Conservation (phyloP, 108 stramenopile species). For the Asterionellopsis glacialis region DNA sequence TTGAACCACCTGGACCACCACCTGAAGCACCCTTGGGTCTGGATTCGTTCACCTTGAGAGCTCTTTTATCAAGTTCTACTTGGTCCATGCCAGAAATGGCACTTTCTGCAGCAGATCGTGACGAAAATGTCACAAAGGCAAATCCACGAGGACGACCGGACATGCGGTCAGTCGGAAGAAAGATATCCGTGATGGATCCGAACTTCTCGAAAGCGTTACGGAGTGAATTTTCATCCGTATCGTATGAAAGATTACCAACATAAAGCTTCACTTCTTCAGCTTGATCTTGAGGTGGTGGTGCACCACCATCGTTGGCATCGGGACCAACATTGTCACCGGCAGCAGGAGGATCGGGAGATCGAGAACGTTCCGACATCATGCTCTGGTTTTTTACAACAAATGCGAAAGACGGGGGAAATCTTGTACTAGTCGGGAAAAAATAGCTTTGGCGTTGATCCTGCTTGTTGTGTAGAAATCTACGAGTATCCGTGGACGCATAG, state of each 20-base stretch:
- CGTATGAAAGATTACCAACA: slow-evolving; percentile 42
- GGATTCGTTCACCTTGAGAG: slow-evolving; percentile 81
- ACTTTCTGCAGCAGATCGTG: slow-evolving; percentile 63
- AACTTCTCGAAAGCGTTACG: slow-evolving; percentile 40
- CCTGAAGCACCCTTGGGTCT: slow-evolving; percentile 62
- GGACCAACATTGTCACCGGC: too few species aligned
- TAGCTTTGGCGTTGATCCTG: too few species aligned
- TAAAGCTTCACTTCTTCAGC: slow-evolving; percentile 41
- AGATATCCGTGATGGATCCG: slow-evolving; percentile 46
- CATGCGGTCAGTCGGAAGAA: slow-evolving; percentile 64
- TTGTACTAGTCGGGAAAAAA: too few species aligned
- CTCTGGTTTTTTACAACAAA: too few species aligned
- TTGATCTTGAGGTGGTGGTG: too few species aligned
- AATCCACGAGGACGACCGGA: slow-evolving; percentile 80
- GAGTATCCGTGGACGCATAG: too few species aligned
- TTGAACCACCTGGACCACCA: neutral
- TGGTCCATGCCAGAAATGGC: slow-evolving; percentile 75
- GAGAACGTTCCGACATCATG: too few species aligned
- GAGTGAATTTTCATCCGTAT: slow-evolving; percentile 45
- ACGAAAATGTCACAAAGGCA: slow-evolving; percentile 85
- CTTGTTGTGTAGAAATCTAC: too few species aligned
- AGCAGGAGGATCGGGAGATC: too few species aligned
- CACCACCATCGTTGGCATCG: too few species aligned
- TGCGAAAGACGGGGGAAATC: too few species aligned
- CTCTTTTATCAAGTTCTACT: slow-evolving; percentile 76